Percentiles rank a stretch among this genome's conserved stretches.
Evolutionary conservation across 164 flowering plant genomes (phyloP).

Genomic region (Annona cherimola): DNA sequence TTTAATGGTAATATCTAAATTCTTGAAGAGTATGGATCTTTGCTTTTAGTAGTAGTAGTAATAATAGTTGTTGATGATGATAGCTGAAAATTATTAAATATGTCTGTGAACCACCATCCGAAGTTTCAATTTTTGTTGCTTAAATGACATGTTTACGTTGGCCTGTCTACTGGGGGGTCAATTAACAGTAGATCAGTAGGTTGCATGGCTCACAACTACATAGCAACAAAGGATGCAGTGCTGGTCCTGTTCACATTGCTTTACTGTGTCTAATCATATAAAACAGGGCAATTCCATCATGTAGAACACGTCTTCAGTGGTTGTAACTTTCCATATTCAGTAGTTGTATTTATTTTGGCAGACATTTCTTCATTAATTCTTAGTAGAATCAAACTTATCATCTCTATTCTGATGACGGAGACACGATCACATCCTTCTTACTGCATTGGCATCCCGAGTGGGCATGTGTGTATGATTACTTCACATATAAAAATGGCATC

Average conservation of each 20-base stretch:
- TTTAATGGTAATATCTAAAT: not conserved
- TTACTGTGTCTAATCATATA: not conserved
- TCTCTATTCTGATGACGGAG: not conserved
- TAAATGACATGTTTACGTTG: not conserved
- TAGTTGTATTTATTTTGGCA: not conserved
- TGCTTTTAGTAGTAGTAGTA: not conserved
- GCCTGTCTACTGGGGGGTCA: not conserved
- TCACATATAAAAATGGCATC: not conserved
- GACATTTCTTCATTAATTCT: not conserved
- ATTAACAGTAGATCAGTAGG: not conserved
- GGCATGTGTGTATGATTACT: not conserved
- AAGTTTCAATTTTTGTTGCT: not conserved
- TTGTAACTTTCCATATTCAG: not conserved
- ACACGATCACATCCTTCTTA: not conserved
- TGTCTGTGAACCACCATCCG: not conserved
- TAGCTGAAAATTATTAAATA: too few species aligned
- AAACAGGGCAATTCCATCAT: too few species aligned
- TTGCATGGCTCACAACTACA: not conserved
- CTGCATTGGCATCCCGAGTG: not conserved
- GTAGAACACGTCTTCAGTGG: not conserved
- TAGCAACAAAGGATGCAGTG: not conserved
- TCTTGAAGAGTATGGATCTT: not conserved
- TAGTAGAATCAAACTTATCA: too few species aligned
- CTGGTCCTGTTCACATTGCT: not conserved
- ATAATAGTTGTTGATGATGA: too few species aligned